Evolutionary conservation across 2,329 filamentous ascomycete genomes (phyloP).

Genomic region (Pezicula neosporulosa): DNA sequence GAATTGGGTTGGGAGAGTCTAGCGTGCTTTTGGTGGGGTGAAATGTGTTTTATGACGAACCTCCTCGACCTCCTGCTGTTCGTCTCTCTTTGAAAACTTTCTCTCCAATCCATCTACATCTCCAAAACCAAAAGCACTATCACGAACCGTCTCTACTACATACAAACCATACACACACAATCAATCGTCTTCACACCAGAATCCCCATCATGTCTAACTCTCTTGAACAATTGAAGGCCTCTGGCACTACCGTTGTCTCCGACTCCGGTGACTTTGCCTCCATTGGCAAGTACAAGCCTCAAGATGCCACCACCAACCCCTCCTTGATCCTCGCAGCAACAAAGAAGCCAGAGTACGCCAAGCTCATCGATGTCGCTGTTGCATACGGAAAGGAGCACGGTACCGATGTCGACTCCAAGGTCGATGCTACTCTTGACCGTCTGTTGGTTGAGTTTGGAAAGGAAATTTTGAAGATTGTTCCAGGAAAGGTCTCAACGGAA

Average conservation of each 20-base stretch:
- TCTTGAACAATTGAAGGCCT: constrained; percentile 94
- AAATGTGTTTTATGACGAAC: no score
- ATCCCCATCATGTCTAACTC: constrained; percentile 68
- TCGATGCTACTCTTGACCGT: constrained; percentile 86
- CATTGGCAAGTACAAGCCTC: constrained; percentile 99
- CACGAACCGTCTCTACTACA: neutral
- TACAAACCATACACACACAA: neutral
- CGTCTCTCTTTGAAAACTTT: neutral
- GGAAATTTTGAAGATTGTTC: constrained; percentile 95
- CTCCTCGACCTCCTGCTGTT: neutral
- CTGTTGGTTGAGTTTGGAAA: constrained; percentile 97
- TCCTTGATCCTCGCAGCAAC: constrained; percentile 97
- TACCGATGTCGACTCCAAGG: constrained; percentile 70
- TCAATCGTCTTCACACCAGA: neutral
- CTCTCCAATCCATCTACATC: neutral
- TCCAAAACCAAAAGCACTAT: neutral
- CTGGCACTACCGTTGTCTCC: constrained; percentile 94
- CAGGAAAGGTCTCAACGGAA: constrained; percentile 98
- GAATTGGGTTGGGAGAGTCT: no score
- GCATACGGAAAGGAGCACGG: constrained; percentile 79
- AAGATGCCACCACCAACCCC: constrained; percentile 99
- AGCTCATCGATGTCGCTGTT: constrained; percentile 83
- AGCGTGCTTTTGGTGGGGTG: no score
- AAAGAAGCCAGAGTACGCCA: constrained; percentile 96
- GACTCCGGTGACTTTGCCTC: constrained; percentile 81